Evolutionary conservation across 805 yeast species (phyloP), one percentile per base, ranked within the genome.

Genomic region (Nakazawaea holstii): DNA sequence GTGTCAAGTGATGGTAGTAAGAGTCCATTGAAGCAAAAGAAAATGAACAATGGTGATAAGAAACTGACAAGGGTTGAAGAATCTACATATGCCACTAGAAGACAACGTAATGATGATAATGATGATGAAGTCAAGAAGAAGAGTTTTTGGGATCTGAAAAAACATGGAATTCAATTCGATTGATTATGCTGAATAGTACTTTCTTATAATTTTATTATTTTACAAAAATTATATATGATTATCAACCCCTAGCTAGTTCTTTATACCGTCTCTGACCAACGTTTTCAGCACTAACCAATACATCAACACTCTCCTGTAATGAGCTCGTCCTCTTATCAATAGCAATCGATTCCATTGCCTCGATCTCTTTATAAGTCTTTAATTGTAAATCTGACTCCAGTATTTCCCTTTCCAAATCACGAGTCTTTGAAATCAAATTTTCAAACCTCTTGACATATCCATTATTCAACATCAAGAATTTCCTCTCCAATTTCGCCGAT

Each of bases 371-470:
- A 48, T 48, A 61, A 1, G 52, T 52, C 5, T 44, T 42, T 17
- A 38, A 41, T 31, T 53, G 49, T 9, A 49, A 40, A 37, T 41
- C 43, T 2, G 48, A 49, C 2, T 39, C 44, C 15, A 41, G 14
- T 8, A 53, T 28, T 3, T 53, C 53, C n/a, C 43, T 31, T 24
- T 40, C 49, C 13, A 55, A 52, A n/a, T 55, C 59, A 1, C 42
- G 29, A 13, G 48, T 45, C 27, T 60, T 56, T 13, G 44, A 38
- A 8, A 50, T 10, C 7, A 66, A 50, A 8, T 48, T 38, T 4
- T 49, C 49, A 9, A 56, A 62, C 20, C 69, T 61, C 41, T 63
- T 63, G 20, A 54, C 30, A 49, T 67, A 69, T 0, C 71, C 73
- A n/a, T 59, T 66, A 11, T 65, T 55, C 36, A 59, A 46, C 4